Conservation (phyloP, 192 early-diverging fungal species). For the Phycomyces nitens region DNA sequence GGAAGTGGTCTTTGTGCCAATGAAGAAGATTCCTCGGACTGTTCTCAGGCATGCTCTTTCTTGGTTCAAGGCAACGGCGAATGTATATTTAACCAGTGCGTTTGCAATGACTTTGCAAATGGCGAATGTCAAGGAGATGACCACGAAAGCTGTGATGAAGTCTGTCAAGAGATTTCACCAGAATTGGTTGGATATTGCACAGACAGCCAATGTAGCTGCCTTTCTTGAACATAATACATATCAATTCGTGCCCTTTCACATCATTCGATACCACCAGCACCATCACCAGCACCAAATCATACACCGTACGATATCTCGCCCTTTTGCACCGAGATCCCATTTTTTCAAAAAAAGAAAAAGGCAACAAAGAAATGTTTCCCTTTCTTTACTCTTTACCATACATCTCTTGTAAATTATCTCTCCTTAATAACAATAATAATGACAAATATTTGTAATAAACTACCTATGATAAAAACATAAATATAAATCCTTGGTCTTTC, state of each 20-base stretch:
- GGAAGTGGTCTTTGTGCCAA: constrained; percentile 2
- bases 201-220: constrained; percentile 12
- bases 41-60: no score
- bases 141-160: constrained; percentile 12
- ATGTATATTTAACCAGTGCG: constrained; percentile 11
- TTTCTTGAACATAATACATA: background rate
- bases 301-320: background rate
- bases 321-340: no score
- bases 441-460: background rate
- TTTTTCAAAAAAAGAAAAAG: no score
- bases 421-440: background rate
- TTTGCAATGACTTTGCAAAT: constrained; percentile 8
- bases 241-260: background rate
- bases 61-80: constrained; percentile 7
- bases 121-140: constrained; percentile 17
- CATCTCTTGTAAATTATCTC: background rate
- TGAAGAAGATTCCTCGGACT: no score
- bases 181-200: constrained; percentile 11
- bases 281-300: background rate
- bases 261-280: background rate
- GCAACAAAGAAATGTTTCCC: no score
- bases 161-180: constrained; percentile 16
- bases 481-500: background rate
- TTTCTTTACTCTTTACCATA: constrained; percentile 5
- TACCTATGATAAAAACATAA: background rate